These are phyloP conservation scores for Diplocarpon mali DNA, from an alignment of 2,329 filamentous ascomycete species.

Conservation along the genomic window DNA sequence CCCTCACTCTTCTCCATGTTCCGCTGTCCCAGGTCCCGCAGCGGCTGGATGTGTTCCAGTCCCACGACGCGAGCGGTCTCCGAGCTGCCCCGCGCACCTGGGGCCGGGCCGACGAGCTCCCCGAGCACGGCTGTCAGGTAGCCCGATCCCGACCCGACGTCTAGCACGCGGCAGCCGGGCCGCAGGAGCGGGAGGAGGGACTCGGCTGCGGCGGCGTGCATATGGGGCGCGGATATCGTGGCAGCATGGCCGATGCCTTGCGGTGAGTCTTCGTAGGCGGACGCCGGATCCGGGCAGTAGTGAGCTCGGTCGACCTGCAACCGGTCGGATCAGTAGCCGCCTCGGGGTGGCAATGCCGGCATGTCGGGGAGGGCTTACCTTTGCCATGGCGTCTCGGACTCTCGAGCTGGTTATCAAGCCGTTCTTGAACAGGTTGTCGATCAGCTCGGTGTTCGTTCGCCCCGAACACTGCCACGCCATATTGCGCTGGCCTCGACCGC, in stretches of 20 bases:
- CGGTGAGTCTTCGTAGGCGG: slow-evolving; percentile 64
- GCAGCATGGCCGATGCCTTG: slow-evolving; percentile 56
- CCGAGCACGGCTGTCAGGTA: slow-evolving; percentile 86
- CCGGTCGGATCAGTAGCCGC: neutral
- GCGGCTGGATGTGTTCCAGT: slow-evolving; percentile 58
- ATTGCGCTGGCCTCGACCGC: slow-evolving; percentile 29
- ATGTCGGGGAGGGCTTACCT: slow-evolving; percentile 34
- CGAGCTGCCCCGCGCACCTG: slow-evolving; percentile 4
- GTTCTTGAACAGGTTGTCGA: slow-evolving; percentile 65
- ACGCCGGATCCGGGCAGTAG: slow-evolving; percentile 59
- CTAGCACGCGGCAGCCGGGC: slow-evolving; percentile 46
- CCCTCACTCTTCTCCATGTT: slow-evolving; percentile 56
- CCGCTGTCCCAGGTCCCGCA: slow-evolving; percentile 48
- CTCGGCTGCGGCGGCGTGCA: slow-evolving; percentile 57
- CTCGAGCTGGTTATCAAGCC: slow-evolving; percentile 60
- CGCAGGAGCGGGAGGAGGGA: slow-evolving; percentile 46
- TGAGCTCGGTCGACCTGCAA: slow-evolving; percentile 74
- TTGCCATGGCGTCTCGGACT: slow-evolving; percentile 72
- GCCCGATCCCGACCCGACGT: slow-evolving; percentile 65
- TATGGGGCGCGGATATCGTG: slow-evolving; percentile 64
- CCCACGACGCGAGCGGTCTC: slow-evolving; percentile 46
- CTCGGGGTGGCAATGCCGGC: neutral
- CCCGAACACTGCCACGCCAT: slow-evolving; percentile 94
- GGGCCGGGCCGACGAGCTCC: slow-evolving; percentile 34
- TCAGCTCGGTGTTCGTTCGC: slow-evolving; percentile 58